These are phyloP conservation scores for Chytridium lagenaria DNA, from an alignment of 371 early-diverging fungal species.

Conservation along the genomic window DNA sequence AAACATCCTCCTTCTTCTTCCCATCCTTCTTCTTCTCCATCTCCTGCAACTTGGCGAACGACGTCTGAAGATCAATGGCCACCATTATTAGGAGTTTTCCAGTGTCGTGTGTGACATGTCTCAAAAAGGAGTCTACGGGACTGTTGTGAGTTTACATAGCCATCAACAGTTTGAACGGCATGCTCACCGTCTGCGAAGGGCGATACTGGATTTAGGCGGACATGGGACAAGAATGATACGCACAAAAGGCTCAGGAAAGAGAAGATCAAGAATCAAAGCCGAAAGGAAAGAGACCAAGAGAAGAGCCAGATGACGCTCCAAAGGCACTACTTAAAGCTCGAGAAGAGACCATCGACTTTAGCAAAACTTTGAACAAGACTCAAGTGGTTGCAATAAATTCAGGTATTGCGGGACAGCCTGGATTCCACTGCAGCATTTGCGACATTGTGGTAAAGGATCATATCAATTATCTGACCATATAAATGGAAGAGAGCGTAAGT, in stretches of 20 bases:
- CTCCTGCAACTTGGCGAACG: too few species aligned
- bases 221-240: constrained; percentile 75
- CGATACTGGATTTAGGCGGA: constrained; percentile 62
- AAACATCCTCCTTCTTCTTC: too few species aligned
- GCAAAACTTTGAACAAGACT: constrained; percentile 78
- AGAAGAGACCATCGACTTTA: constrained; percentile 69
- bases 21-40: too few species aligned
- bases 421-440: constrained; percentile 89
- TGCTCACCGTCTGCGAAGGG: constrained; percentile 26
- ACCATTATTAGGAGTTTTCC: too few species aligned
- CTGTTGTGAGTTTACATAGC: not conserved
- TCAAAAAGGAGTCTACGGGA: constrained; percentile 14
- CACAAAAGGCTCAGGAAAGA: constrained; percentile 63
- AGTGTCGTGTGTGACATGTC: too few species aligned
- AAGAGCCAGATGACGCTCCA: constrained; percentile 37
- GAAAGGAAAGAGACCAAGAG: constrained; percentile 35
- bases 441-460: constrained; percentile 88
- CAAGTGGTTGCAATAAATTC: constrained; percentile 75
- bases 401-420: constrained; percentile 75
- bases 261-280: constrained; percentile 48
- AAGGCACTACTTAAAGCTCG: constrained; percentile 46
- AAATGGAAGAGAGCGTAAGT: constrained; percentile 85
- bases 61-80: too few species aligned
- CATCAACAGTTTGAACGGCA: not conserved
- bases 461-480: constrained; percentile 87